Evolutionary conservation across 1,284 basidiomycete genomes (phyloP), one percentile per base, ranked within the genome.

Genomic region (Cerrena zonata): DNA sequence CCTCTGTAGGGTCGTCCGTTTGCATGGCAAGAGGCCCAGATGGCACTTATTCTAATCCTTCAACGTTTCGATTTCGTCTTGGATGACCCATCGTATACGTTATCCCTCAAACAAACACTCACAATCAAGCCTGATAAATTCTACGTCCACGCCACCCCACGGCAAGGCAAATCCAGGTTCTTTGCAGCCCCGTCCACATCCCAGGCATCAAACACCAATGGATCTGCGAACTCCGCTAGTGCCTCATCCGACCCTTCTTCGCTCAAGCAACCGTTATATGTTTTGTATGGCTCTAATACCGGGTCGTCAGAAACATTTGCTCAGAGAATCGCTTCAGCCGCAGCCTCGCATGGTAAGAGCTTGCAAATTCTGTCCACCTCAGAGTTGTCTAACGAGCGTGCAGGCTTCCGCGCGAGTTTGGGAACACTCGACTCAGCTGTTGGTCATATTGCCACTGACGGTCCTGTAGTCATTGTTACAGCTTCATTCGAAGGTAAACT

Each of bases 221-320:
- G 36, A 43, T 2, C 11, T 41, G 24, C 24, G 3, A 27, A 26
- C 19, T n/a, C 3, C 18, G 26, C 4, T 34, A 30, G 5, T 41
- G 41, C 19, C 2, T n/a, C 42, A 19, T 4, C 25, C 5, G 12
- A 4, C 26, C 19, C 19, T 21, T 5, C 23, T 15, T 30, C 41
- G 15, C 48, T 45, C 38, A 45, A 49, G 46, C 52, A 57, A 36
- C 68, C 68, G 22, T 36, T 75, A 38, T 71, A 74, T 53, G 61
- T 75, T 4, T 58, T 76, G 21, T 75, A 73, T 56, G 75, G 75
- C 1, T 75, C 73, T 34, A 79, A 79, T 62, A 72, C 74, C 0
- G 77, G 77, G 2, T 73, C 71, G 2, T 77, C 72, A 24, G 74
- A 77, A 57, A 67, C 71, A 12, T 76, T 79, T 50, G 75, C 76